phyloP scores from a whole-genome alignment of 805 yeast species.

The Ogataea angusta region DNA sequence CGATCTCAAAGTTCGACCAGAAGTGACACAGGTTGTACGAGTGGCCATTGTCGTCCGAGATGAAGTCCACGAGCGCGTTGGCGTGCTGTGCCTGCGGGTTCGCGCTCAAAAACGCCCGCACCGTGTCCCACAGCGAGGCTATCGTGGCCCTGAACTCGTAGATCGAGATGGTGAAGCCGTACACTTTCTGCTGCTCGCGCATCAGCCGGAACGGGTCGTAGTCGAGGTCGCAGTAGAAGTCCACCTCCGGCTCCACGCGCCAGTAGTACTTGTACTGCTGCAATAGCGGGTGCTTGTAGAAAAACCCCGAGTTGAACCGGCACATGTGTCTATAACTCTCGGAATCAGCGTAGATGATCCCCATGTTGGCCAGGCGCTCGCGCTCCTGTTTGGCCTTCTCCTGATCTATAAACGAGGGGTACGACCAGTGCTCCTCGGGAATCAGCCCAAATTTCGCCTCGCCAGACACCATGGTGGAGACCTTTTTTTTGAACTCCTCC shows the following conservation, averaged over 20 bases:
- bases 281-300: slow-evolving; percentile 58
- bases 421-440: slow-evolving; percentile 81
- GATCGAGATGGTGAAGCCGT: slow-evolving; percentile 66
- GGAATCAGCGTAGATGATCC: slow-evolving; percentile 39
- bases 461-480: slow-evolving; percentile 59
- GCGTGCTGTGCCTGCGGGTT: slow-evolving; percentile 40
- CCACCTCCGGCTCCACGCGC: slow-evolving; percentile 74
- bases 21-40: slow-evolving; percentile 74
- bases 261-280: slow-evolving; percentile 64
- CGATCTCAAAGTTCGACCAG: slow-evolving; percentile 80
- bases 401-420: slow-evolving; percentile 76
- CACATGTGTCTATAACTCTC: slow-evolving; percentile 49
- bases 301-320: slow-evolving; percentile 46
- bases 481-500: slow-evolving; percentile 60
- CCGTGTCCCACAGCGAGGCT: slow-evolving; percentile 53
- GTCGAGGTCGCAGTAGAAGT: slow-evolving; percentile 57
- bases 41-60: slow-evolving; percentile 60
- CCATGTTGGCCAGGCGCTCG: slow-evolving; percentile 45
- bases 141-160: slow-evolving; percentile 63
- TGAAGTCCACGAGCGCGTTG: slow-evolving; percentile 58
- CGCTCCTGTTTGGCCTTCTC: slow-evolving; percentile 65
- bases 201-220: slow-evolving; percentile 61
- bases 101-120: slow-evolving; percentile 41
- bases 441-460: slow-evolving; percentile 67
- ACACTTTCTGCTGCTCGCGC: slow-evolving; percentile 51